phyloP scores from a whole-genome alignment of 2,329 filamentous ascomycete genomes.

The Pseudogymnoascus sp. region DNA sequence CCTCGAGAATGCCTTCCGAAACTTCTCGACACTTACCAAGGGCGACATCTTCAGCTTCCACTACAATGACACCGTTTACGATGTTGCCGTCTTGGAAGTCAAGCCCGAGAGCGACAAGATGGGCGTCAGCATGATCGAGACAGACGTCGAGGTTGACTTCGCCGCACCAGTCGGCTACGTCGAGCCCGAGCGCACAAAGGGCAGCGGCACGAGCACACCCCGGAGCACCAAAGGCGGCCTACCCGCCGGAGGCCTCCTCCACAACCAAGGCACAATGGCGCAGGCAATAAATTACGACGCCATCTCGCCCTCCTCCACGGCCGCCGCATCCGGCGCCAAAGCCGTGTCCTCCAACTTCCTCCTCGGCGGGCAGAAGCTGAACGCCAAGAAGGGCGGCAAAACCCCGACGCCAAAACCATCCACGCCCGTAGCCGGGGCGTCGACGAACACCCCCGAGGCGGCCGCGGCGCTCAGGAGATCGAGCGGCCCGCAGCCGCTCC shows the following conservation, averaged over 20 bases:
- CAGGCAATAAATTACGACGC: conserved; percentile 94
- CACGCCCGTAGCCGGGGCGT: conserved; percentile 58
- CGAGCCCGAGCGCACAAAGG: conserved; percentile 58
- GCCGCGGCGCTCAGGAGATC: conserved; percentile 39
- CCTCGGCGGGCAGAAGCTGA: conserved; percentile 72
- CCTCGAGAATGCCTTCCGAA: conserved; percentile 90
- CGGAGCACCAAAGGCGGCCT: conserved; percentile 56
- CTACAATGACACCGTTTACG: conserved; percentile 91
- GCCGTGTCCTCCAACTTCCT: conserved; percentile 70
- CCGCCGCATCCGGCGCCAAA: conserved; percentile 53
- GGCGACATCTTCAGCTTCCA: conserved; percentile 93
- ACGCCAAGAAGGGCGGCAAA: conserved; percentile 73
- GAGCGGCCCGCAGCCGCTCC: conserved; percentile 78
- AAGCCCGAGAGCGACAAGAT: conserved; percentile 78
- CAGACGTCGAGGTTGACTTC: conserved; percentile 93
- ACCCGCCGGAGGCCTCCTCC: conserved; percentile 65
- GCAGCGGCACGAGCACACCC: conserved; percentile 81
- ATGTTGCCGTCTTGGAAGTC: conserved; percentile 87
- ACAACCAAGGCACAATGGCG: conserved; percentile 87
- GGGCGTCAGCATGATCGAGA: conserved; percentile 91
- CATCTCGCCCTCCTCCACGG: conserved; percentile 69
- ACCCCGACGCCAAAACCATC: conserved; percentile 62
- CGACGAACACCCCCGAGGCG: conserved; percentile 29
- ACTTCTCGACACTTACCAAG: conserved; percentile 88
- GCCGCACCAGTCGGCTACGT: conserved; percentile 90